phyloP scores from a whole-genome alignment of 805 yeast species.

The Pichia membranifaciens region DNA sequence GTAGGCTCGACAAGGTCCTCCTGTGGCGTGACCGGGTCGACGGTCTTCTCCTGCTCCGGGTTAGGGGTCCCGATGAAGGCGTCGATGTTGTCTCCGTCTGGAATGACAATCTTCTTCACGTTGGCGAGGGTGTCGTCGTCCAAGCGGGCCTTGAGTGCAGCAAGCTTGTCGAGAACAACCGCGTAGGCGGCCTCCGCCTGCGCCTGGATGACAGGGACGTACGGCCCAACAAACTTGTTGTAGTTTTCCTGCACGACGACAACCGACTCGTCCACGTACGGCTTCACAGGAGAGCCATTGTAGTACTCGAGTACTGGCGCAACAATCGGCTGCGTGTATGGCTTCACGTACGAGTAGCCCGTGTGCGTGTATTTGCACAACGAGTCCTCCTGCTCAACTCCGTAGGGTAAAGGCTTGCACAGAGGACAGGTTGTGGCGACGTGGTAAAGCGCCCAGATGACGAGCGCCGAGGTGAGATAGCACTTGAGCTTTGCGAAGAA shows the following conservation, averaged over 20 bases:
- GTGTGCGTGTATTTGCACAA: conserved; percentile 22
- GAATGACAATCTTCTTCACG: conserved; percentile 8
- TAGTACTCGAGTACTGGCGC: conserved; percentile 14
- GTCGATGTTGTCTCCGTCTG: conserved; percentile 6
- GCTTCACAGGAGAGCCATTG: conserved; percentile 21
- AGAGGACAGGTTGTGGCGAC: conserved; percentile 24
- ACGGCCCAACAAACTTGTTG: conserved; percentile 13
- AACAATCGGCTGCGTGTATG: conserved; percentile 19
- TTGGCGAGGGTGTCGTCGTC: conserved; percentile 6
- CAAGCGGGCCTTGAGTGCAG: conserved; percentile 5
- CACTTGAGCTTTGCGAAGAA: conserved; percentile 14
- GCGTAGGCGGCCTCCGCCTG: conserved; percentile 6
- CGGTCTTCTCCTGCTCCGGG: neutral
- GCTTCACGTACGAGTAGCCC: conserved; percentile 17
- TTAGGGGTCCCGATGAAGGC: conserved; percentile 8
- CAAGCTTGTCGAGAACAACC: conserved; percentile 2
- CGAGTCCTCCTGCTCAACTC: conserved; percentile 12
- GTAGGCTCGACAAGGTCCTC: conserved; percentile 11
- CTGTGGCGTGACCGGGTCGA: conserved; percentile 4
- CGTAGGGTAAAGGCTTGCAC: conserved; percentile 12
- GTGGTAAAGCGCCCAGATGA: conserved; percentile 19
- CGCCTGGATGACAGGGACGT: conserved; percentile 14
- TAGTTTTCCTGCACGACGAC: conserved; percentile 9
- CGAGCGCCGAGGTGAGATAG: conserved; percentile 14
- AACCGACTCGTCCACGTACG: conserved; percentile 18